A percentile compares a stretch with the other conserved stretches of the same genome.
Evolutionary conservation across 768 basidiomycete genomes (phyloP).

Genomic region (Suillus americanus): DNA sequence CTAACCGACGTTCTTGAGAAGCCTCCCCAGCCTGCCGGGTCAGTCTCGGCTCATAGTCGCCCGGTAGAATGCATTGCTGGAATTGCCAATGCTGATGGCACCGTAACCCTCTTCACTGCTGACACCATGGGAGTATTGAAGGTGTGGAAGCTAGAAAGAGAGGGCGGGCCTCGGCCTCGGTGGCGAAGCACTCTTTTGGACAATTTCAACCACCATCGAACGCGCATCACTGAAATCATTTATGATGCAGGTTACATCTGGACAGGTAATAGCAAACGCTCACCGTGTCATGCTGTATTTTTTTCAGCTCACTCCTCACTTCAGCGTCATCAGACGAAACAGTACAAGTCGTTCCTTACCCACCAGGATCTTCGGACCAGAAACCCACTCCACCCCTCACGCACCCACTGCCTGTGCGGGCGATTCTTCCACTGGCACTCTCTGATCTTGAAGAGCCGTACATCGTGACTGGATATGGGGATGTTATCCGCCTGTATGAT

Average conservation of each 20-base stretch:
- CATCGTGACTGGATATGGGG: conserved; percentile 80
- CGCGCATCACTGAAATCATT: conserved; percentile 73
- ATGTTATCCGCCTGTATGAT: conserved; percentile 80
- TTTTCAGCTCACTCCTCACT: conserved; percentile 6
- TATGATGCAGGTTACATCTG: conserved; percentile 76
- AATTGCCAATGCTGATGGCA: conserved; percentile 42
- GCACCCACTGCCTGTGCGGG: conserved; percentile 67
- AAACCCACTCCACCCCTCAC: conserved; percentile 51
- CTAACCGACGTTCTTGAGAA: conserved; percentile 45
- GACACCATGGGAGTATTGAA: conserved; percentile 93
- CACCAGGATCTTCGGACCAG: conserved; percentile 25
- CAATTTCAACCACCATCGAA: conserved; percentile 75
- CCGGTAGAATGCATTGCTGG: conserved; percentile 81
- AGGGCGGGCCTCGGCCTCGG: conserved; percentile 37
- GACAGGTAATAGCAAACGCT: conserved; percentile 59
- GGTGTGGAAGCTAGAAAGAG: conserved; percentile 65
- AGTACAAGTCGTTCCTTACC: conserved; percentile 58
- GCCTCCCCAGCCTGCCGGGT: conserved; percentile 55
- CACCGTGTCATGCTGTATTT: background rate
- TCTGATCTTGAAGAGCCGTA: conserved; percentile 71
- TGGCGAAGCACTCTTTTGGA: conserved; percentile 52
- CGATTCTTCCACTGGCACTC: conserved; percentile 66
- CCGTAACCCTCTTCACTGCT: conserved; percentile 68
- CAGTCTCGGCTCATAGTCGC: conserved; percentile 81
- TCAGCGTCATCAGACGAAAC: conserved; percentile 90